These are phyloP conservation scores for Capsicum chinense DNA, from an alignment of 257 asterid genomes.

Conservation along the genomic window DNA sequence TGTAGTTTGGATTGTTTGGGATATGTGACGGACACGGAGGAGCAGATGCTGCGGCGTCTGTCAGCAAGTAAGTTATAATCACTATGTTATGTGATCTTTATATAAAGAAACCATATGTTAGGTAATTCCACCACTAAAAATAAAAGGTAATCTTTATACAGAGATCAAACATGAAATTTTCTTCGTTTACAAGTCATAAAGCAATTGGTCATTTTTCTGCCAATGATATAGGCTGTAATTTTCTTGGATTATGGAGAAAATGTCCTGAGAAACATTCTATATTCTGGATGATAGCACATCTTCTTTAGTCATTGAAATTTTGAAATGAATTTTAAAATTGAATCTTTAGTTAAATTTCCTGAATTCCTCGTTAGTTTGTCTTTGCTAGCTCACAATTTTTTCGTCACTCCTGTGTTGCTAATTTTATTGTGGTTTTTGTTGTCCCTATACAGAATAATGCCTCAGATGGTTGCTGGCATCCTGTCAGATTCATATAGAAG, in stretches of 20 bases:
- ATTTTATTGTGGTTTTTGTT: conserved; percentile 15
- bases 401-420: conserved; percentile 6
- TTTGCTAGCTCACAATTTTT: conserved; percentile 17
- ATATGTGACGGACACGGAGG: conserved; percentile 97
- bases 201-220: conserved; percentile 1
- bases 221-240: conserved; percentile 5
- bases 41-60: conserved; percentile 82
- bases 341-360: conserved; percentile 13
- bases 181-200: conserved; percentile 16
- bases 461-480: conserved; percentile 76
- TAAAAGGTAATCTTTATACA: not conserved
- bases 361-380: not conserved
- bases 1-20: conserved; percentile 87
- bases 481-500: conserved; percentile 77
- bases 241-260: conserved; percentile 6
- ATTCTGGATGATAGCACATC: conserved; percentile 7
- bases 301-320: conserved; percentile 9
- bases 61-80: conserved; percentile 73
- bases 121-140: not conserved
- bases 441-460: conserved; percentile 73
- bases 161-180: not conserved
- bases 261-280: not conserved
- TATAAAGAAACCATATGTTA: not conserved
- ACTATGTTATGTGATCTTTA: not conserved
- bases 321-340: not conserved